Conservation (phyloP, 1,139 yeast species). For the Taiozyma onychis region DNA sequence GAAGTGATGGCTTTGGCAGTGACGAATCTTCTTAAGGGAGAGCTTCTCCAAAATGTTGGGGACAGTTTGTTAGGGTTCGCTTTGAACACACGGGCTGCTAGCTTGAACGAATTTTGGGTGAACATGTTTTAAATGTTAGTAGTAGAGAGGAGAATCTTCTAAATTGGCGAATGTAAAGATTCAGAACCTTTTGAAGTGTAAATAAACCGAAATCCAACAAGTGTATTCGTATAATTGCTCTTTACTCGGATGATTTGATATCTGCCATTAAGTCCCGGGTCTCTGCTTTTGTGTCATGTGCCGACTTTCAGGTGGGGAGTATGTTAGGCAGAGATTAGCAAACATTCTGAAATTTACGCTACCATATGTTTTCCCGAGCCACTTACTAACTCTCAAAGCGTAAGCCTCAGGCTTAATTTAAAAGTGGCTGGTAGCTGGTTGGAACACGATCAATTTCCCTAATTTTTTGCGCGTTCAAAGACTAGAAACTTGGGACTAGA, state of each 20-base stretch:
- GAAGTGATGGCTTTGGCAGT: neutral
- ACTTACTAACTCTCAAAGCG: neutral
- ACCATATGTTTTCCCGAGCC: too few species aligned
- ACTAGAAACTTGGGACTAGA: neutral
- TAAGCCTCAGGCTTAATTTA: neutral
- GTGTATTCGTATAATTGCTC: neutral
- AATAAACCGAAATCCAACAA: neutral
- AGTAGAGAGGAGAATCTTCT: neutral
- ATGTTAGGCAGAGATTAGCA: neutral
- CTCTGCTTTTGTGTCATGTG: neutral
- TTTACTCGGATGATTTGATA: neutral
- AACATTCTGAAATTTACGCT: neutral
- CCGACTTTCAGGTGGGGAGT: neutral
- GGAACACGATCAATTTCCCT: neutral
- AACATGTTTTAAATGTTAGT: conserved; percentile 10
- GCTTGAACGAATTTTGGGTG: conserved; percentile 12
- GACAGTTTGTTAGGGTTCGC: conserved; percentile 1
- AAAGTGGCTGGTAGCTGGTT: neutral
- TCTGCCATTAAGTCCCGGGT: neutral
- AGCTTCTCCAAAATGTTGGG: conserved; percentile 1
- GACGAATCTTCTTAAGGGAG: conserved; percentile 5
- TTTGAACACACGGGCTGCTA: conserved; percentile 13
- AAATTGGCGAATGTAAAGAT: neutral
- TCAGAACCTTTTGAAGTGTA: neutral
- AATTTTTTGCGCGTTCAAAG: neutral